These are phyloP conservation scores for Xylaria acuta DNA, from an alignment of 495 filamentous ascomycete species.

Conservation along the genomic window DNA sequence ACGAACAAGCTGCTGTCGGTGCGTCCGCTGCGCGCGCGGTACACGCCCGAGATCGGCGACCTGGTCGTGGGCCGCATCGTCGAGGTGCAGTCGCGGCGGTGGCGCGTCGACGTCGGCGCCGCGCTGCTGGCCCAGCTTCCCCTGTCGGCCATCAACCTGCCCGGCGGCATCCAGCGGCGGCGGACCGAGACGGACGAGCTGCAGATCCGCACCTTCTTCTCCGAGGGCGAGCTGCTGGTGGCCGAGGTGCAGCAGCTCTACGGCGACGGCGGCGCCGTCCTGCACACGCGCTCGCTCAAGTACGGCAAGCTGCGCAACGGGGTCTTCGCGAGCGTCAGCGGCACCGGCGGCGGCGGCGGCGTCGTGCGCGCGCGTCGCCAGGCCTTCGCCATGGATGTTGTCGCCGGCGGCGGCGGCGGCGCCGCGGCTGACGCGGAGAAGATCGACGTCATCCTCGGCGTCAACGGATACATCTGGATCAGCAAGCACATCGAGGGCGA, in stretches of 20 bases:
- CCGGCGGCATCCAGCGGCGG: conserved; percentile 89
- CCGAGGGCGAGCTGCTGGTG: conserved; percentile 86
- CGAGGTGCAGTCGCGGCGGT: conserved; percentile 85
- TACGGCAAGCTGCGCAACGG: conserved; percentile 97
- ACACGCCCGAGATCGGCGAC: conserved; percentile 94
- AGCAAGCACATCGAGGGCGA: conserved; percentile 71
- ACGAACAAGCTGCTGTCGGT: conserved; percentile 97
- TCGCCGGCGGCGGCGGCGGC: conserved; percentile 60
- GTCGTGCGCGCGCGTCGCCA: conserved; percentile 82
- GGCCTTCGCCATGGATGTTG: conserved; percentile 81
- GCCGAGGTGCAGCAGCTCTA: conserved; percentile 90
- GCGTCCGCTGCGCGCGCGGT: conserved; percentile 86
- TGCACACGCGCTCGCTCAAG: conserved; percentile 88
- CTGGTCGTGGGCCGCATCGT: conserved; percentile 92
- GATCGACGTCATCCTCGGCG: conserved; percentile 86
- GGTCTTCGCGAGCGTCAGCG: conserved; percentile 79
- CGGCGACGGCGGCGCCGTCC: conserved; percentile 76
- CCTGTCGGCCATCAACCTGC: conserved; percentile 88
- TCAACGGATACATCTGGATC: conserved; percentile 97
- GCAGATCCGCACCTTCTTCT: conserved; percentile 91
- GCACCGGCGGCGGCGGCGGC: conserved; percentile 80
- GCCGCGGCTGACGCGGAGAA: conserved; percentile 71
- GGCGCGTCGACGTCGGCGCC: conserved; percentile 91
- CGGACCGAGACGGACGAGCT: conserved; percentile 93
- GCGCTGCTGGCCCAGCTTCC: conserved; percentile 82